A percentile compares a stretch with the other conserved stretches of the same genome.
Conservation (phyloP, 2,329 filamentous ascomycete genomes). For the Nemania diffusa region DNA sequence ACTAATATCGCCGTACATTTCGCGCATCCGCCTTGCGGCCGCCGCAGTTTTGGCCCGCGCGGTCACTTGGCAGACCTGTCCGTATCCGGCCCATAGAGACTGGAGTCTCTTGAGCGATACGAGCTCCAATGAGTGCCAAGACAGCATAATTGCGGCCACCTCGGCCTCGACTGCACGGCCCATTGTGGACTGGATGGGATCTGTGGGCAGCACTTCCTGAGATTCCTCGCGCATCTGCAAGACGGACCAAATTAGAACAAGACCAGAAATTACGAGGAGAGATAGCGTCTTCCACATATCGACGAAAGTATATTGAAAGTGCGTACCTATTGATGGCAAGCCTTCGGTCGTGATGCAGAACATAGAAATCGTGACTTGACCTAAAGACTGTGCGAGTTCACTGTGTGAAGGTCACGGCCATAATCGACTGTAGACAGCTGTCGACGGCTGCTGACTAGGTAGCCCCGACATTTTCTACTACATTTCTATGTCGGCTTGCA, state of each 20-base stretch:
- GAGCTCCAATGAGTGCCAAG: constrained; percentile 54
- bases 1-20: constrained; percentile 24
- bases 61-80: constrained; percentile 65
- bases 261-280: constrained; percentile 1
- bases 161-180: constrained; percentile 40
- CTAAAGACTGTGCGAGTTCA: no score
- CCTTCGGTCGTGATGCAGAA: neutral
- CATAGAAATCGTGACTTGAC: no score
- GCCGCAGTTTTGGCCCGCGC: constrained; percentile 51
- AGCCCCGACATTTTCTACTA: no score
- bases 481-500: no score
- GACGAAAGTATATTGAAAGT: neutral
- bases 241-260: constrained; percentile 13
- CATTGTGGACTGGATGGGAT: constrained; percentile 19
- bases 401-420: no score
- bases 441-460: no score
- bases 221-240: neutral
- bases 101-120: constrained; percentile 54
- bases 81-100: constrained; percentile 63
- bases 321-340: neutral
- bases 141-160: constrained; percentile 55
- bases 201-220: neutral
- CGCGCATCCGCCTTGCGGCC: constrained; percentile 30
- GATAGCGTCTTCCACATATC: constrained; percentile 11
- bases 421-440: no score